A percentile compares a stretch with the other conserved stretches of the same genome.
Evolutionary conservation across 140 eudicot species (phyloP).

Genomic region (Stevia rebaudiana): DNA sequence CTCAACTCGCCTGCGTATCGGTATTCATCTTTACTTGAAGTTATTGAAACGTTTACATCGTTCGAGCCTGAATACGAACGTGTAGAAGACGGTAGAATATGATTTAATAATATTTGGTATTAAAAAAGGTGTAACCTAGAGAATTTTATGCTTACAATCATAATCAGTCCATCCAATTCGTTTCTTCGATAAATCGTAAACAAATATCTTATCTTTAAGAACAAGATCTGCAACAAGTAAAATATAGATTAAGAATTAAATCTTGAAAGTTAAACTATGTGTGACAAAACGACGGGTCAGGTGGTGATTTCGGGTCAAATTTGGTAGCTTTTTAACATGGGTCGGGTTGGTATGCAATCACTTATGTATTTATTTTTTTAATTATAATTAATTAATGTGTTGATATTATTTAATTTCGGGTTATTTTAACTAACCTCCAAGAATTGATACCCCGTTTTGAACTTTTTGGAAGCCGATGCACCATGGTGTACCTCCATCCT

Average conservation of each 20-base stretch:
- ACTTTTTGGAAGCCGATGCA: conserved; percentile 86
- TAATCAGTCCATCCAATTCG: conserved; percentile 92
- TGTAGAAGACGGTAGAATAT: neutral
- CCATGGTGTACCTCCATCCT: conserved; percentile 94
- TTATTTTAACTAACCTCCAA: conserved; percentile 75
- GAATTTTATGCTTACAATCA: conserved; percentile 60
- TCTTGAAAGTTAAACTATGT: neutral
- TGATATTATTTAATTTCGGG: neutral
- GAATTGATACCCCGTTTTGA: conserved; percentile 61
- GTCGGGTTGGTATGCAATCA: neutral
- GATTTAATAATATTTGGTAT: neutral
- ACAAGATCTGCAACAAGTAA: conserved; percentile 55
- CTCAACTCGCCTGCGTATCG: conserved; percentile 68
- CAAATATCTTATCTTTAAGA: conserved; percentile 79
- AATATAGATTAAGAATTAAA: neutral
- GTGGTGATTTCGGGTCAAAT: neutral
- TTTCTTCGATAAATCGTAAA: conserved; percentile 65
- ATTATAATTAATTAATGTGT: neutral
- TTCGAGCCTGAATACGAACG: conserved; percentile 51
- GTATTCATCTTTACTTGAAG: conserved; percentile 59
- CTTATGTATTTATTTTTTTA: neutral
- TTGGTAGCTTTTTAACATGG: neutral
- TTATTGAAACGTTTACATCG: conserved; percentile 82
- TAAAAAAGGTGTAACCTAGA: neutral
- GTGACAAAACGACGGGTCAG: neutral